Conservation (phyloP, 345 rosid species). For the Lepidium aucheri region DNA sequence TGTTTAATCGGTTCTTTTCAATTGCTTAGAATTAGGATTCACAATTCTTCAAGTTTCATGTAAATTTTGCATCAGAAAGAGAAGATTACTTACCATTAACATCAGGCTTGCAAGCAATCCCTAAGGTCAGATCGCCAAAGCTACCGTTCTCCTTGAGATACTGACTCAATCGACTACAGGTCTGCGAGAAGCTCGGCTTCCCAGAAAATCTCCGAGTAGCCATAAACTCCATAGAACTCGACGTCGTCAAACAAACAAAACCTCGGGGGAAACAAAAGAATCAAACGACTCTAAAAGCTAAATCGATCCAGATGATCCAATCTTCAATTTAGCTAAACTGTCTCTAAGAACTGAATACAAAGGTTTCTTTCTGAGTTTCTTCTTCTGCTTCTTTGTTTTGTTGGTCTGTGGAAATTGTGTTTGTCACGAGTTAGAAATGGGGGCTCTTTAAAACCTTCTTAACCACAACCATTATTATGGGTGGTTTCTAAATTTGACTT, state of each 20-base stretch:
- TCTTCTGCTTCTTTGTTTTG: not conserved
- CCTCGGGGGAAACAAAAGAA: not conserved
- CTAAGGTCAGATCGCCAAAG: slow-evolving; percentile 66
- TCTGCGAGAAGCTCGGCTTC: slow-evolving; percentile 54
- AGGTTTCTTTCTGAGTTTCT: not conserved
- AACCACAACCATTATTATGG: too few relatives aligned
- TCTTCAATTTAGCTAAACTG: not conserved
- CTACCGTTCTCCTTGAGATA: slow-evolving; percentile 67
- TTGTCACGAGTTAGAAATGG: slow-evolving; percentile 24
- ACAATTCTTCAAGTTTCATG: not conserved
- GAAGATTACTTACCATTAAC: slow-evolving; percentile 30
- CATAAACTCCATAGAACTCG: slow-evolving; percentile 39
- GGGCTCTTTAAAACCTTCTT: not conserved
- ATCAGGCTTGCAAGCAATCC: slow-evolving; percentile 44
- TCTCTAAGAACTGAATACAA: not conserved
- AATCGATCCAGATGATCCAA: not conserved
- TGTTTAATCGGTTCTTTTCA: too few relatives aligned
- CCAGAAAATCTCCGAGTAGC: slow-evolving; percentile 26
- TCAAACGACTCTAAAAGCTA: not conserved
- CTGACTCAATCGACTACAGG: slow-evolving; percentile 62
- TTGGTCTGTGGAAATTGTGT: slow-evolving; percentile 15
- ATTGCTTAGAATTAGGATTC: too few relatives aligned
- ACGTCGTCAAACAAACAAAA: slow-evolving; percentile 31
- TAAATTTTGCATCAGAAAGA: not conserved
- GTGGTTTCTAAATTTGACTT: too few relatives aligned